Percentiles rank a stretch among this genome's conserved stretches.
Conservation (phyloP, 169 alveolate genomes). For the Eimeria tenella region DNA sequence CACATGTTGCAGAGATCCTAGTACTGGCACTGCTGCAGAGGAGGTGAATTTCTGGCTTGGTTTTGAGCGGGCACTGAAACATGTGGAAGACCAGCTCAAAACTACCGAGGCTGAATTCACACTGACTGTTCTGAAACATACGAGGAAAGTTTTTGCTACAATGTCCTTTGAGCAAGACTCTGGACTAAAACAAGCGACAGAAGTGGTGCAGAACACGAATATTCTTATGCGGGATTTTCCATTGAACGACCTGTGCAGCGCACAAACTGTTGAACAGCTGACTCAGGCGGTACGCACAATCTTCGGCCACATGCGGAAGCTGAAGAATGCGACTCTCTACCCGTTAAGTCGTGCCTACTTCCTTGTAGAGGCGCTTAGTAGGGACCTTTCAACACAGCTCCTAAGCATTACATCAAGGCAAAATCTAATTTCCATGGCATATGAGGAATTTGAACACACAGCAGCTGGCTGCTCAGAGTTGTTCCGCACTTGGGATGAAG, state of each 20-base stretch:
- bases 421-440: slow-evolving; percentile 23
- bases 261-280: slow-evolving; percentile 92
- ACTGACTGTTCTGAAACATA: slow-evolving; percentile 91
- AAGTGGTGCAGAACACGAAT: slow-evolving; percentile 93
- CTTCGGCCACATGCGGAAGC: slow-evolving; percentile 93
- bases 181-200: slow-evolving; percentile 93
- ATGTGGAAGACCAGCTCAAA: slow-evolving; percentile 80
- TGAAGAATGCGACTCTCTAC: slow-evolving; percentile 91
- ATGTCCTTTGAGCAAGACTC: slow-evolving; percentile 96
- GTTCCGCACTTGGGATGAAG: slow-evolving; percentile 95
- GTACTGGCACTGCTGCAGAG: slow-evolving; percentile 82
- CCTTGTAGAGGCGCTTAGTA: slow-evolving; percentile 94
- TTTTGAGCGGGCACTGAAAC: slow-evolving; percentile 80
- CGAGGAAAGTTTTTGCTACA: slow-evolving; percentile 93
- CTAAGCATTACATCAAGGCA: slow-evolving; percentile 85
- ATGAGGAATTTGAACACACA: slow-evolving; percentile 71
- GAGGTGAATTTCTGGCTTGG: slow-evolving; percentile 84
- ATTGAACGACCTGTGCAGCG: slow-evolving; percentile 93
- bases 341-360: slow-evolving; percentile 93
- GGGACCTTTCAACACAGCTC: slow-evolving; percentile 91
- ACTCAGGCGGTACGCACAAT: slow-evolving; percentile 92
- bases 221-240: slow-evolving; percentile 97
- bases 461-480: slow-evolving; percentile 88
- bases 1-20: slow-evolving; percentile 70
- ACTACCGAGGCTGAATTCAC: slow-evolving; percentile 92